These are phyloP conservation scores for Tylopilus intermedius DNA, from an alignment of 768 basidiomycete genomes.

Conservation along the genomic window DNA sequence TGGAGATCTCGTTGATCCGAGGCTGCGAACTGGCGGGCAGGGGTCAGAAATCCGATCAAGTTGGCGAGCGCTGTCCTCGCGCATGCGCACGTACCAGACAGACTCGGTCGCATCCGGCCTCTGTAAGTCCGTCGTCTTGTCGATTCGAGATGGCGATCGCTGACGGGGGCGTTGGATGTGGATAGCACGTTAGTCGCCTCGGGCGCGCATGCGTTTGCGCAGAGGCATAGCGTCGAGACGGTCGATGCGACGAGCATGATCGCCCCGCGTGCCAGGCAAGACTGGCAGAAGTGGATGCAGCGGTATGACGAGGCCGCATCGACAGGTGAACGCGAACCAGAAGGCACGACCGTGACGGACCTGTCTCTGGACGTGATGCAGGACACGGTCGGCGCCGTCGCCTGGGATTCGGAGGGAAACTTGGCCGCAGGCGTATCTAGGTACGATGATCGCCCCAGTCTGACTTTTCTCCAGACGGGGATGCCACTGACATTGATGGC, in stretches of 20 bases:
- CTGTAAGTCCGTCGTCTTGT: slow-evolving; percentile 39
- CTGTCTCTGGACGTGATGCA: slow-evolving; percentile 40
- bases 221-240: slow-evolving; percentile 23
- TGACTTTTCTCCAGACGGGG: too few species aligned
- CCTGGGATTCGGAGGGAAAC: slow-evolving; percentile 40
- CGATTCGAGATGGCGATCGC: too few species aligned
- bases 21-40: slow-evolving; percentile 28
- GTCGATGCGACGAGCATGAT: slow-evolving; percentile 46
- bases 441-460: slow-evolving; percentile 26
- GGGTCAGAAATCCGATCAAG: slow-evolving; percentile 65
- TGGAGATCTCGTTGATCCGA: slow-evolving; percentile 1
- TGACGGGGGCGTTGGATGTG: too few species aligned
- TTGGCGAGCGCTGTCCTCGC: slow-evolving; percentile 56
- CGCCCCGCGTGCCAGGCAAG: slow-evolving; percentile 41
- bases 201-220: slow-evolving; percentile 60
- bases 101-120: slow-evolving; percentile 65
- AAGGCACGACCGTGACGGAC: neutral
- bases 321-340: slow-evolving; percentile 7
- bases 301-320: slow-evolving; percentile 27
- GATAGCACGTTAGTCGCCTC: slow-evolving; percentile 54
- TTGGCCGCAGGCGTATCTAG: slow-evolving; percentile 76
- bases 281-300: slow-evolving; percentile 61
- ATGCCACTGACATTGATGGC: neutral
- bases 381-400: slow-evolving; percentile 82
- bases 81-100: slow-evolving; percentile 42